phyloP scores from a whole-genome alignment of 257 asterid genomes.

The Gentiana dahurica region DNA sequence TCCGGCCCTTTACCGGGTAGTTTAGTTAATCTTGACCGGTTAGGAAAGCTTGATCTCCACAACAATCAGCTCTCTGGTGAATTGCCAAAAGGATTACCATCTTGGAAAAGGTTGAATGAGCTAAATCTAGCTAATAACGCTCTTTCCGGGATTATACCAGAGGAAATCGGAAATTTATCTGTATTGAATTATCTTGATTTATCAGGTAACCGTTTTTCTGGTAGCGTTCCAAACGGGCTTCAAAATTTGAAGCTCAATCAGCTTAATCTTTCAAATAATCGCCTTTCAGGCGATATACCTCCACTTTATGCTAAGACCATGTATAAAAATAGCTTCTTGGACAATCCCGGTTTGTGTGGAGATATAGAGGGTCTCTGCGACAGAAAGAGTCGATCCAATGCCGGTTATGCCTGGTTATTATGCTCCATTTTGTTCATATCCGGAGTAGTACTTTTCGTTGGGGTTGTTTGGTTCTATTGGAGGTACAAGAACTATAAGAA shows the following conservation, averaged over 20 bases:
- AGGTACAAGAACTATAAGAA: slow-evolving; percentile 44
- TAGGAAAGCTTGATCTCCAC: slow-evolving; percentile 84
- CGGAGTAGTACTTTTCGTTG: slow-evolving; percentile 49
- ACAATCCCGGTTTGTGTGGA: slow-evolving; percentile 81
- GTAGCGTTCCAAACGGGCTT: slow-evolving; percentile 53
- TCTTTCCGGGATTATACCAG: slow-evolving; percentile 69
- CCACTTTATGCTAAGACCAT: slow-evolving; percentile 65
- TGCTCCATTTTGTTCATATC: slow-evolving; percentile 52
- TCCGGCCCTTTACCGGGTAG: slow-evolving; percentile 71
- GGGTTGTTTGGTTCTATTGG: slow-evolving; percentile 56
- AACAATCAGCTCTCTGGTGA: slow-evolving; percentile 55
- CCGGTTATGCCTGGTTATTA: slow-evolving; percentile 54
- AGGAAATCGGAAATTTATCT: slow-evolving; percentile 61
- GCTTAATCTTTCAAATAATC: slow-evolving; percentile 70
- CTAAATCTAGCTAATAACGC: slow-evolving; percentile 67
- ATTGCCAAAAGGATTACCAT: slow-evolving; percentile 54
- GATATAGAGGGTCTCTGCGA: slow-evolving; percentile 67
- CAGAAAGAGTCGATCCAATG: slow-evolving; percentile 28
- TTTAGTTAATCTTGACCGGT: slow-evolving; percentile 62
- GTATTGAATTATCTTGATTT: slow-evolving; percentile 88
- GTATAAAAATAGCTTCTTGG: slow-evolving; percentile 72
- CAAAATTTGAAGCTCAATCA: slow-evolving; percentile 91
- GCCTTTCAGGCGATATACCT: slow-evolving; percentile 73
- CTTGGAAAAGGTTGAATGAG: slow-evolving; percentile 80
- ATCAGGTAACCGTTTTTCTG: slow-evolving; percentile 63